These are phyloP conservation scores for Apophysomyces sp. DNA, from an alignment of 371 early-diverging fungal genomes.

Conservation along the genomic window DNA sequence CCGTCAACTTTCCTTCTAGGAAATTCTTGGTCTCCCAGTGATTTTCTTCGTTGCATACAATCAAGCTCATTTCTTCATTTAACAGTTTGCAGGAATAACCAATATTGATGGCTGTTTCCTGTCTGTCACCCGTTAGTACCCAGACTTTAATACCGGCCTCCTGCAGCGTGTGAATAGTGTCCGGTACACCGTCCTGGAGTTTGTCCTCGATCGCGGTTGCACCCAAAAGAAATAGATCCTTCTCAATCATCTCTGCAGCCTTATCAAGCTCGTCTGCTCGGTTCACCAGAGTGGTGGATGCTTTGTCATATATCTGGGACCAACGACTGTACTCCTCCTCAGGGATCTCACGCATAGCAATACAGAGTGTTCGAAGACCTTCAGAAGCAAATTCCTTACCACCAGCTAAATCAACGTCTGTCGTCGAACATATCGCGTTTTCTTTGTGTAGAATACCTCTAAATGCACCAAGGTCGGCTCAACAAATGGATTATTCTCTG, in stretches of 20 bases:
- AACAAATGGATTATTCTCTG: constrained; percentile 74
- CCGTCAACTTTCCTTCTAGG: constrained; percentile 71
- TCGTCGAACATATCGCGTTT: no score
- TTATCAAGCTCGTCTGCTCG: constrained; percentile 85
- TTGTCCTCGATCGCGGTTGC: constrained; percentile 99
- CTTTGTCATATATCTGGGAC: constrained; percentile 82
- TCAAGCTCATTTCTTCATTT: constrained; percentile 82
- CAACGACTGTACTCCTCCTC: constrained; percentile 88
- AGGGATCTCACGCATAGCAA: constrained; percentile 90
- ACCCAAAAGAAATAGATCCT: constrained; percentile 88
- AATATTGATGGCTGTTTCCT: constrained; percentile 94
- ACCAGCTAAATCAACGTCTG: not conserved
- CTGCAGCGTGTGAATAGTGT: constrained; percentile 94
- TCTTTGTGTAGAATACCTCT: constrained; percentile 36
- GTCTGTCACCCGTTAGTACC: constrained; percentile 95
- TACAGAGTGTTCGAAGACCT: constrained; percentile 92
- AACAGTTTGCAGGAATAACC: constrained; percentile 89
- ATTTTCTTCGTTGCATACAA: constrained; percentile 80
- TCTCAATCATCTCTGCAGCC: constrained; percentile 94
- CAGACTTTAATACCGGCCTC: constrained; percentile 96
- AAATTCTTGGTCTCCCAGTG: constrained; percentile 80
- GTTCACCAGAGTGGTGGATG: constrained; percentile 87
- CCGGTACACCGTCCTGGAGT: constrained; percentile 97
- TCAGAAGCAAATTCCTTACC: constrained; percentile 80
- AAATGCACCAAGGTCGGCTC: constrained; percentile 75